Evolutionary conservation across 345 rosid genomes (phyloP), one percentile per base, ranked within the genome.

Genomic region (Microcos paniculata): DNA sequence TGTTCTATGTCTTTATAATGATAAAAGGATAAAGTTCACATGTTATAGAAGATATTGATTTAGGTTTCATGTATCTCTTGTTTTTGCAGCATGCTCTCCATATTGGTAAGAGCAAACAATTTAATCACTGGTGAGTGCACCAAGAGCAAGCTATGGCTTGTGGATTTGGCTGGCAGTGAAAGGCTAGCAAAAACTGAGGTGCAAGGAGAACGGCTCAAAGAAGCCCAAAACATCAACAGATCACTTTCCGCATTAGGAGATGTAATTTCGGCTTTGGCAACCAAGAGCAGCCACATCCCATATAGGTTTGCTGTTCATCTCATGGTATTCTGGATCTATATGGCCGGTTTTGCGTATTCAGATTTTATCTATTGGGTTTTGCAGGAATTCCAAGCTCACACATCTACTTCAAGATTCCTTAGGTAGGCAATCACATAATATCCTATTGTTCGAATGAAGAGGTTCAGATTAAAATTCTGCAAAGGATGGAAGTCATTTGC

Each of bases 131-230:
- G 85, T 12, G 90, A 81, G 63, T 79, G 84, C 85, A 87, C 85
- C 71, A 81, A 75, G 69, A 87, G 84, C 82, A 86, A 83, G 80
- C 71, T 86, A 14, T 83, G 87, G 86, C 84, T 86, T 21, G 84
- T 86, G 49, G 88, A 86, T 73, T 63, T 86, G 80, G 88, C 87
- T n/a, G 88, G 88, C 53, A 86, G 87, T 23, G 88, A 86, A 75
- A 83, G 88, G 70, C 80, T 83, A 16, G 76, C 80, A 18, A 81
- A 80, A 73, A 83, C 88, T 10, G 85, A 86, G 19, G 88, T 74
- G 12, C 83, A 81, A 69, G 88, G 88, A 52, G 87, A 83, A 42
- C 73, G 87, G 51, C 85, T 86, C 4, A 83, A 81, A 79, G 88
- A 86, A 79, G 85, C 87, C 62, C 86, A 83, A 62, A 79, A 81